A percentile compares a stretch with the other conserved stretches of the same genome.
Evolutionary conservation across 2,329 filamentous ascomycete species (phyloP).

Genomic region (Fusarium goolgardi): DNA sequence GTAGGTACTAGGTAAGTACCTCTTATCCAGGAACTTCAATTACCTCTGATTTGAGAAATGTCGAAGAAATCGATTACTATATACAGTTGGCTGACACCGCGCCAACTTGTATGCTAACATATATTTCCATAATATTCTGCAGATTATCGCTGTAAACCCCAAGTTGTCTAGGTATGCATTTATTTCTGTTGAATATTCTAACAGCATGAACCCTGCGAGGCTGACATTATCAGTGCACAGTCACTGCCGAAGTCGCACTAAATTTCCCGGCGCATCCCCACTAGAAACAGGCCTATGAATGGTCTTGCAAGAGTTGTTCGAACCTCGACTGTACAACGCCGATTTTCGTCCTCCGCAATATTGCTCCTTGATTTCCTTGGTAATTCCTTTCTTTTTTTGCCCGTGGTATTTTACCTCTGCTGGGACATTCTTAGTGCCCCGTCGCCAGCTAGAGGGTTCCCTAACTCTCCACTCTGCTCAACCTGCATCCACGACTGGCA

Average conservation of each 20-base stretch:
- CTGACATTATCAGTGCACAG: slow-evolving; percentile 22
- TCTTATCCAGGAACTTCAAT: neutral
- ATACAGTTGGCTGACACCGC: neutral
- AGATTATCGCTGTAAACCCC: neutral
- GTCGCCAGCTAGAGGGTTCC: neutral
- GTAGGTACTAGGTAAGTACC: neutral
- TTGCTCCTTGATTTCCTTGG: slow-evolving; percentile 1
- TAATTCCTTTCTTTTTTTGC: neutral
- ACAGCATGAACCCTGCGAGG: slow-evolving; percentile 35
- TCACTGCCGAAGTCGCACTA: slow-evolving; percentile 32
- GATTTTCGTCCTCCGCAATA: slow-evolving; percentile 11
- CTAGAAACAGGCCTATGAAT: slow-evolving; percentile 27
- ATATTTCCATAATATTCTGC: neutral
- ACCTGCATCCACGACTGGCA: slow-evolving; percentile 13
- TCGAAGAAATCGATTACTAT: neutral
- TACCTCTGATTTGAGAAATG: neutral
- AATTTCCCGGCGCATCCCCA: slow-evolving; percentile 38
- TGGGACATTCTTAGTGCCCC: slow-evolving; percentile 1
- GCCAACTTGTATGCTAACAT: neutral
- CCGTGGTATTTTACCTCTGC: neutral
- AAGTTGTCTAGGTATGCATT: neutral
- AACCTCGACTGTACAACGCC: slow-evolving; percentile 17
- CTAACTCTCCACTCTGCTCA: neutral
- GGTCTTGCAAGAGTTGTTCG: slow-evolving; percentile 2
- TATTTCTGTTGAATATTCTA: neutral